Conservation (phyloP, 2,329 filamentous ascomycete genomes). For the Aspergillus versicolor region DNA sequence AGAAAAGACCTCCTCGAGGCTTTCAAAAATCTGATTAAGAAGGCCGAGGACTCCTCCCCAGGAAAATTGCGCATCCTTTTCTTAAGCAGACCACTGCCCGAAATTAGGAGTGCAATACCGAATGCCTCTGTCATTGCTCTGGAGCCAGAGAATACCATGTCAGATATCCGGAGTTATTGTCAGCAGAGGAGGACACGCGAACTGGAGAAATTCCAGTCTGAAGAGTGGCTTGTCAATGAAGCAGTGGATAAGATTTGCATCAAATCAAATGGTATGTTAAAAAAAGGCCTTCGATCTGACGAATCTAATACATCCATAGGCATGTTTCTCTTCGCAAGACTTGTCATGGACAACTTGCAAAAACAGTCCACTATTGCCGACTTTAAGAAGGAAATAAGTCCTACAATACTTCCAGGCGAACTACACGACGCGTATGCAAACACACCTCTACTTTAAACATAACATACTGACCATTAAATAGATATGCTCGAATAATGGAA, state of each 20-base stretch:
- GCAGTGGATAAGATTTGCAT: conserved; percentile 2
- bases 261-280: conserved; percentile 2
- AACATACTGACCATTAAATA: neutral
- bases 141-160: neutral
- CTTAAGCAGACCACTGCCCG: neutral
- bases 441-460: neutral
- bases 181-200: neutral
- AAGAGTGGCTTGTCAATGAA: neutral
- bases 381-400: neutral
- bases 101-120: conserved; percentile 5
- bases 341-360: conserved; percentile 11
- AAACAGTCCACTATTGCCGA: neutral
- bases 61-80: conserved; percentile 6
- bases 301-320: neutral
- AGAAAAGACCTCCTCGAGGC: conserved; percentile 3
- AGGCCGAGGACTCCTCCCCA: neutral
- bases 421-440: conserved; percentile 4
- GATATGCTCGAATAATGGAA: conserved; percentile 13
- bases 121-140: conserved; percentile 1
- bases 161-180: conserved; percentile 10
- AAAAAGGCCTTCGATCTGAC: neutral
- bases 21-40: conserved; percentile 5
- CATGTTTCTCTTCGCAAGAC: conserved; percentile 11
- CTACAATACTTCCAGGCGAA: neutral
- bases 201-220: conserved; percentile 2